These are phyloP conservation scores for Fusarium continuum DNA, from an alignment of 2,329 filamentous ascomycete species.

Conservation along the genomic window DNA sequence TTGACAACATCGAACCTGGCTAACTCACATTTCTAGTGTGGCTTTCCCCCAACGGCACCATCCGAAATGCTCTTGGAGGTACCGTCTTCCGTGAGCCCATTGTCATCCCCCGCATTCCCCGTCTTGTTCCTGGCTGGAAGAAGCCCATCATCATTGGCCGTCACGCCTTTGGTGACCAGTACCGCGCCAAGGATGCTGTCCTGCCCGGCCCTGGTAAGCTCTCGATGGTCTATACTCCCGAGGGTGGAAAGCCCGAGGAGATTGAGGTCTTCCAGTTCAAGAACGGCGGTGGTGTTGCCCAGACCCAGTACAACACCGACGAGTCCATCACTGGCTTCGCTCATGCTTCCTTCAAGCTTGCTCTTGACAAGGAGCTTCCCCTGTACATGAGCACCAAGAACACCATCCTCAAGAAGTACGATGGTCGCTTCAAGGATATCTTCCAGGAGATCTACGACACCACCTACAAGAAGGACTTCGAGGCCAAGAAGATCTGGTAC, in stretches of 20 bases:
- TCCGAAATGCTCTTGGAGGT: slow-evolving; percentile 80
- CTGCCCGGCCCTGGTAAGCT: slow-evolving; percentile 85
- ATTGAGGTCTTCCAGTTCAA: slow-evolving; percentile 93
- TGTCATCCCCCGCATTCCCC: slow-evolving; percentile 91
- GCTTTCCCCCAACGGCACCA: slow-evolving; percentile 95
- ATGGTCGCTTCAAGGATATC: slow-evolving; percentile 98
- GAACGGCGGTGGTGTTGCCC: slow-evolving; percentile 84
- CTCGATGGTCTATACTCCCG: slow-evolving; percentile 93
- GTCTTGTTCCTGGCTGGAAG: slow-evolving; percentile 96
- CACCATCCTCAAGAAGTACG: slow-evolving; percentile 99
- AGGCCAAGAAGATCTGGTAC: slow-evolving; percentile 95
- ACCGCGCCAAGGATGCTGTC: slow-evolving; percentile 93
- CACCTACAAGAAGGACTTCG: slow-evolving; percentile 87
- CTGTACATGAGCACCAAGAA: slow-evolving; percentile 99
- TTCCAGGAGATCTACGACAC: slow-evolving; percentile 97
- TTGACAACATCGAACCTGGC: slow-evolving; percentile 22
- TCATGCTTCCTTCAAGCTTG: slow-evolving; percentile 96
- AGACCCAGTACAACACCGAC: slow-evolving; percentile 98
- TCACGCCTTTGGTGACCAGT: slow-evolving; percentile 98
- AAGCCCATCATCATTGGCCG: slow-evolving; percentile 99
- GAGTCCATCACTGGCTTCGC: slow-evolving; percentile 96
- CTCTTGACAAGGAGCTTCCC: slow-evolving; percentile 85
- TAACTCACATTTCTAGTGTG: slow-evolving; percentile 72
- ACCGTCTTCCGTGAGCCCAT: slow-evolving; percentile 99
- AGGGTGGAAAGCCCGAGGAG: slow-evolving; percentile 80